Conservation (phyloP, 2,329 filamentous ascomycete genomes). For the Trichoderma harzianum region DNA sequence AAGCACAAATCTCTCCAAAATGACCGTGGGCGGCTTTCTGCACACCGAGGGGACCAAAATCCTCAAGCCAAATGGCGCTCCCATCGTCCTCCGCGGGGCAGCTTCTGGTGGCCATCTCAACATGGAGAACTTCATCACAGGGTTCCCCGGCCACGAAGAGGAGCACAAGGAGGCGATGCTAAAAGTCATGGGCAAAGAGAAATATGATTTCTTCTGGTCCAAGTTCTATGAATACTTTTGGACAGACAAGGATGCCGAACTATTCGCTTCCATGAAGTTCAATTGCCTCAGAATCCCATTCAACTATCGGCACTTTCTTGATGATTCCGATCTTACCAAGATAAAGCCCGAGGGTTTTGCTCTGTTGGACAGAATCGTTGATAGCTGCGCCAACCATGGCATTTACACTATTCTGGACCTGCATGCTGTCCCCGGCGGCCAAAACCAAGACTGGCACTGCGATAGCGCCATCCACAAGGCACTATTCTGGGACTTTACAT, state of each 20-base stretch:
- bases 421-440: background rate
- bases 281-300: background rate
- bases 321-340: background rate
- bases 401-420: background rate
- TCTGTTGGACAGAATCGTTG: background rate
- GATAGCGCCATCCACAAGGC: background rate
- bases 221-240: background rate
- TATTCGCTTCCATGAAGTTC: background rate
- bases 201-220: background rate
- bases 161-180: background rate
- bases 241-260: background rate
- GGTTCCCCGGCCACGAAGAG: background rate
- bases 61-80: background rate
- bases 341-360: background rate
- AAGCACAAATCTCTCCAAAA: background rate
- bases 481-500: background rate
- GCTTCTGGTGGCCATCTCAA: background rate
- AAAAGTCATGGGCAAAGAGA: background rate
- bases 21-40: background rate
- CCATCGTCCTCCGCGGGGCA: background rate
- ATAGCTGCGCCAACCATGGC: background rate
- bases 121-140: slow-evolving; percentile 2
- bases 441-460: background rate
- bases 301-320: background rate
- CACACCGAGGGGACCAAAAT: background rate